These are phyloP conservation scores for Sporothrix luriei DNA, from an alignment of 2,329 filamentous ascomycete genomes.

Conservation along the genomic window DNA sequence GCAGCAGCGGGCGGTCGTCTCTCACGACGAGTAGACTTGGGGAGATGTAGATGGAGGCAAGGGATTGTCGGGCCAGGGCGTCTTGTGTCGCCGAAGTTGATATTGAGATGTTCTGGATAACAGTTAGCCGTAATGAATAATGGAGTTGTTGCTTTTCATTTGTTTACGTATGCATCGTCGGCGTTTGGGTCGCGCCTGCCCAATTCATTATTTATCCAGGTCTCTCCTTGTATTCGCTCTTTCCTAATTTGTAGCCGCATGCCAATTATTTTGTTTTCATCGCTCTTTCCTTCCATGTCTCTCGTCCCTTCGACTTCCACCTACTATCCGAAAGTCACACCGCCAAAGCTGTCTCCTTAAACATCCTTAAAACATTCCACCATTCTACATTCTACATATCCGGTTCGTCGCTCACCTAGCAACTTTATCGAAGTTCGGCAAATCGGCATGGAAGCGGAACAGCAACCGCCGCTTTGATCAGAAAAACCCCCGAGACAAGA, in stretches of 20 bases:
- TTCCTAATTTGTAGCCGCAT: neutral
- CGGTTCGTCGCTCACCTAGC: too few relatives aligned
- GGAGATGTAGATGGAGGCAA: neutral
- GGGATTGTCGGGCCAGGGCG: neutral
- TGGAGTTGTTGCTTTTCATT: neutral
- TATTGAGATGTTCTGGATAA: neutral
- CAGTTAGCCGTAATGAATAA: neutral
- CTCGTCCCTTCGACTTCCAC: neutral
- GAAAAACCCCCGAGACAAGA: neutral
- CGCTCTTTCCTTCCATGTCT: neutral
- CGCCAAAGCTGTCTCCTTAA: neutral
- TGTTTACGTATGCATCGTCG: neutral
- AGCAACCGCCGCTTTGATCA: neutral
- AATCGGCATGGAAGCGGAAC: constrained; percentile 2
- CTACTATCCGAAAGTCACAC: neutral
- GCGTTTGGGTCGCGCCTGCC: neutral
- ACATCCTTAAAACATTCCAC: neutral
- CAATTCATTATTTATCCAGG: neutral
- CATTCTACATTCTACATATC: too few relatives aligned
- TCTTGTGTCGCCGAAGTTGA: neutral
- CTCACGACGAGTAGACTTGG: neutral
- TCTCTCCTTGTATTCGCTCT: neutral
- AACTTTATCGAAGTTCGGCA: neutral
- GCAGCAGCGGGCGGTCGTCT: neutral
- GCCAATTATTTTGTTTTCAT: neutral